phyloP scores from a whole-genome alignment of 2,329 filamentous ascomycete species.

The Capronia coronata region DNA sequence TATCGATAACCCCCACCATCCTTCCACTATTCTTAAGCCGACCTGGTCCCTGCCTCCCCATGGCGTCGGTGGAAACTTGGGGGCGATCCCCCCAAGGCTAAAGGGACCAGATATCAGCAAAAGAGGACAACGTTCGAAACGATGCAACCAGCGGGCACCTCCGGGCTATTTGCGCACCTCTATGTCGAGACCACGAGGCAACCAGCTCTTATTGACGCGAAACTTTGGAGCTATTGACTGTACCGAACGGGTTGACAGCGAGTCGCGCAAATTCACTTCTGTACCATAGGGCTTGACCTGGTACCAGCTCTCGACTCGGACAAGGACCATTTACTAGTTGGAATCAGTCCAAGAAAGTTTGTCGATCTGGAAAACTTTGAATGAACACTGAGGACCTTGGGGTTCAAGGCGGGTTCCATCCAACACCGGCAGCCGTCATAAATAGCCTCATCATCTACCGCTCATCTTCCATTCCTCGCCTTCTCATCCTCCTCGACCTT shows the following conservation, averaged over 20 bases:
- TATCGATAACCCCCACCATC: no score
- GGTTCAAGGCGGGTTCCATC: no score
- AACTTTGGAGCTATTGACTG: background rate
- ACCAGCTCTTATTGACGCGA: background rate
- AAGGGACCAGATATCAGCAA: background rate
- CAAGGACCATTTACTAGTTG: background rate
- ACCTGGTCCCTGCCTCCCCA: conserved; percentile 2
- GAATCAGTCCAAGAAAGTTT: background rate
- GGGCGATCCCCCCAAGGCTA: conserved; percentile 6
- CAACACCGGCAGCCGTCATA: no score
- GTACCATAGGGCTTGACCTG: no score
- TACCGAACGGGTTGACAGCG: background rate
- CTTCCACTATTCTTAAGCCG: conserved; percentile 5
- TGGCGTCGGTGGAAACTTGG: conserved; percentile 11
- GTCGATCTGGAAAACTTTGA: conserved; percentile 1
- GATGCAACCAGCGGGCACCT: background rate
- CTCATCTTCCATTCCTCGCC: background rate
- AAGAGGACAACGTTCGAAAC: background rate
- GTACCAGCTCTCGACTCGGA: no score
- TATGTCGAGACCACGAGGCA: no score
- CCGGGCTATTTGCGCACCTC: no score
- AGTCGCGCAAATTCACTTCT: background rate
- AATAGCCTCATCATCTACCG: no score
- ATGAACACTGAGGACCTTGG: background rate
- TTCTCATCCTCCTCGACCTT: background rate